phyloP scores from a whole-genome alignment of 805 yeast species.

The Saccharomyces mikatae region DNA sequence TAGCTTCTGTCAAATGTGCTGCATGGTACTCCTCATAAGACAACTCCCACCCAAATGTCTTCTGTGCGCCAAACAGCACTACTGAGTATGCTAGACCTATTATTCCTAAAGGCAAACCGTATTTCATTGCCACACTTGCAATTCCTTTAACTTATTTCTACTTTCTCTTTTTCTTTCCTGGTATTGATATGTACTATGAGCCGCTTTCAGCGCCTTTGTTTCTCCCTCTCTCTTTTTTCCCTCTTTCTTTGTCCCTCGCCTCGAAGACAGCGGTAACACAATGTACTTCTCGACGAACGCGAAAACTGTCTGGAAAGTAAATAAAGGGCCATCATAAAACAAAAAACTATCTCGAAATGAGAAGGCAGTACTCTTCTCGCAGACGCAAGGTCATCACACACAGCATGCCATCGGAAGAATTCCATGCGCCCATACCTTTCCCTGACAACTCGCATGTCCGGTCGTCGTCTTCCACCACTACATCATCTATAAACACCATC shows the following conservation, averaged over 20 bases:
- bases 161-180: neutral
- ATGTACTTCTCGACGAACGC: neutral
- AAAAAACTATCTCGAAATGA: neutral
- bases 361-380: neutral
- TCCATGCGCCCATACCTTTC: neutral
- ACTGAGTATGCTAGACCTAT: neutral
- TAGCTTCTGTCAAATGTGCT: neutral
- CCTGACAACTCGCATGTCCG: neutral
- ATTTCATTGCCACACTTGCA: neutral
- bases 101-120: neutral
- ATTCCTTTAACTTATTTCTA: no score
- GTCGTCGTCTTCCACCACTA: neutral
- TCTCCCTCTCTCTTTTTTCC: neutral
- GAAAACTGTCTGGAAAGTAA: neutral
- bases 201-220: neutral
- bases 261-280: neutral
- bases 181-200: neutral
- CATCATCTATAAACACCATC: neutral
- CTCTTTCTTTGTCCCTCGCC: neutral
- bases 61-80: neutral
- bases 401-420: neutral
- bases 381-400: neutral
- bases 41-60: neutral
- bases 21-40: constrained; percentile 3
- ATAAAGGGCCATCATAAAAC: neutral